These are phyloP conservation scores for Hygrophoropsis aurantiaca DNA, from an alignment of 768 basidiomycete genomes.

Conservation along the genomic window DNA sequence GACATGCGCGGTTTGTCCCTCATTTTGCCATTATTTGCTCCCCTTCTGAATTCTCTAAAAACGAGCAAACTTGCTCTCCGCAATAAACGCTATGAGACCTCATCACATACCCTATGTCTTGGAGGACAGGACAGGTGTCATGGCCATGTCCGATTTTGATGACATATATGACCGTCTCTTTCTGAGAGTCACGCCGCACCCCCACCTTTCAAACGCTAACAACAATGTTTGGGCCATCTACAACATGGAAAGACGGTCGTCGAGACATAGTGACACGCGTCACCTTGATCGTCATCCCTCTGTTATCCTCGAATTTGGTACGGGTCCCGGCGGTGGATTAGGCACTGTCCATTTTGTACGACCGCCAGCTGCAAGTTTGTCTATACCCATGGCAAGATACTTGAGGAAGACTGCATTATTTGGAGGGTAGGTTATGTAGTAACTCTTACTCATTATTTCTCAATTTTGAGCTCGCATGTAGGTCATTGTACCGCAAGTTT, in stretches of 20 bases:
- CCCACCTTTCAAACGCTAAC: conserved; percentile 32
- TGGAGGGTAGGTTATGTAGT: conserved; percentile 50
- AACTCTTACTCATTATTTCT: conserved; percentile 3
- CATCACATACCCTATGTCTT: conserved; percentile 52
- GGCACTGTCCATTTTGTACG: conserved; percentile 59
- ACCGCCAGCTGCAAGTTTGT: conserved; percentile 34
- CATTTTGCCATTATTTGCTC: neutral
- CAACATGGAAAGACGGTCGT: conserved; percentile 64
- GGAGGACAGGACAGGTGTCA: conserved; percentile 65
- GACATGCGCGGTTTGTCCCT: conserved; percentile 3
- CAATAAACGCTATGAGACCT: conserved; percentile 18
- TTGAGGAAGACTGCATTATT: conserved; percentile 64
- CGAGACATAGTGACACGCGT: conserved; percentile 54
- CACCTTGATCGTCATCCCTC: conserved; percentile 54
- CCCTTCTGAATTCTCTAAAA: neutral
- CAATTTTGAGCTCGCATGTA: conserved; percentile 20
- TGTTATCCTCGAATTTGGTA: conserved; percentile 58
- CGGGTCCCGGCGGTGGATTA: conserved; percentile 46
- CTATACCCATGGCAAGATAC: conserved; percentile 63
- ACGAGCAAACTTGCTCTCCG: conserved; percentile 12
- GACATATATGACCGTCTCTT: conserved; percentile 79
- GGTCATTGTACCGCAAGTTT: conserved; percentile 70
- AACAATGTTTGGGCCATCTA: conserved; percentile 53
- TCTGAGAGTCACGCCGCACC: conserved; percentile 56
- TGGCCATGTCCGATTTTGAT: conserved; percentile 63